Evolutionary conservation across 148 eudicot genomes (phyloP), one percentile per base, ranked within the genome.

Genomic region (Hydrangea macrophylla): DNA sequence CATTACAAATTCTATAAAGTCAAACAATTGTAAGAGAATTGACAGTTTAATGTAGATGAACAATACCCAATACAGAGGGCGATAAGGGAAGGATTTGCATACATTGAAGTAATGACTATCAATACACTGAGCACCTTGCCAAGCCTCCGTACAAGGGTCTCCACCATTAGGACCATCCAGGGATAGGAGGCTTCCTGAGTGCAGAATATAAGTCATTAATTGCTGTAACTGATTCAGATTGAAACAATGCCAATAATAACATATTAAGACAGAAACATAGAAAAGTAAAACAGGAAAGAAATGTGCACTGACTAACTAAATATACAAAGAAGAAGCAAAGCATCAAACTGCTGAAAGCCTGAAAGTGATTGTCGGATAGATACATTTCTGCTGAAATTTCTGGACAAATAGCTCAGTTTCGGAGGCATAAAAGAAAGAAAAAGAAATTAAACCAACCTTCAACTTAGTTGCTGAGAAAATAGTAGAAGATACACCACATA

Each of bases 41-140:
- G 45, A 51, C 55, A 27, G 40, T n/a, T 25, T 10, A 53, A 36
- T 70, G 53, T 39, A 22, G 27, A 45, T 35, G 48, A 60, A 58
- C 28, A 45, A 33, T 17, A 44, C 11, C 30, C n/a, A 10, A 9
- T 55, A 68, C 67, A 65, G 8, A 61, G 1, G 11, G 26, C 10
- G 57, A 23, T n/a, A 44, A 71, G 55, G 66, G 55, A 44, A 65
- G 28, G 45, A 60, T 22, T 27, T 70, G 22, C 79, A 37, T 86
- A 92, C 98, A 92, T 88, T 54, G 96, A 81, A 30, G 65, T 75
- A 50, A 92, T 90, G 70, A 74, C 64, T 57, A 39, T 72, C 55
- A 61, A 84, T 88, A 77, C 98, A 92, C 24, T 0, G 35, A 60
- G 90, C 87, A 30, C 98, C 98, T 88, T 92, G 98, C 98, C 98